Base-by-base conservation (phyloP, 1,139 yeast genomes). In the Diutina scorzettiae region DNA sequence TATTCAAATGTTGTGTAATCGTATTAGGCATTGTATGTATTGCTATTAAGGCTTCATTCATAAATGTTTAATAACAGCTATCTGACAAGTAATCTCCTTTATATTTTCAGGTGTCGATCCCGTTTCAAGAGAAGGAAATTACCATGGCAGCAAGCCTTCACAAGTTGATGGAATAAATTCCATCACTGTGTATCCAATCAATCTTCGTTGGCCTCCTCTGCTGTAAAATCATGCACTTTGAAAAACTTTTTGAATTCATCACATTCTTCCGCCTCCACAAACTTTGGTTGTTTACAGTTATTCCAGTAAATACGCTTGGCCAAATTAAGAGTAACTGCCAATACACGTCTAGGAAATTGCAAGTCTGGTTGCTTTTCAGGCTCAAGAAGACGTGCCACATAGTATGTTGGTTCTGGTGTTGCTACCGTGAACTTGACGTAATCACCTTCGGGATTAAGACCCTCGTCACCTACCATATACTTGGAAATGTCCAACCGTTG, bases 321-420 rank as follows among this genome's bases (percentile, higher is more conserved):
- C 19, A 74, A 60, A 41, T 69, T 71, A 43, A 84, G 55, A 5
- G 79, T 57, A 48, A 66, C 68, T 0, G 94, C 86, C 32, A 82
- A 53, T 1, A 81, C 87, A 51, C 87, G 66, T 54, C 95, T 66
- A 1, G 94, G 93, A 51, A 84, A 82, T 50, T 83, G 94, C 12
- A 83, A 60, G 56, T 84, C 95, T 7, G 83, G 59, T 4, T 56
- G 48, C 37, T 57, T 55, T 5, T 48, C 48, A 0, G 50, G 48
- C 20, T 57, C 56, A 1, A 50, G 53, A 7, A 70, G 49, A 19
- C 54, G 51, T 27, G 64, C 47, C 32, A 60, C 49, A 43, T 53
- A 61, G 16, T 48, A 47, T 1, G 51, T 53, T 4, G 49, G 47
- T 1, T 43, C 42, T 4, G 49, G 52, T 3, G 47, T 41, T 43